Conservation (phyloP, 2,329 filamentous ascomycete species). For the Microcyclosporella mali region DNA sequence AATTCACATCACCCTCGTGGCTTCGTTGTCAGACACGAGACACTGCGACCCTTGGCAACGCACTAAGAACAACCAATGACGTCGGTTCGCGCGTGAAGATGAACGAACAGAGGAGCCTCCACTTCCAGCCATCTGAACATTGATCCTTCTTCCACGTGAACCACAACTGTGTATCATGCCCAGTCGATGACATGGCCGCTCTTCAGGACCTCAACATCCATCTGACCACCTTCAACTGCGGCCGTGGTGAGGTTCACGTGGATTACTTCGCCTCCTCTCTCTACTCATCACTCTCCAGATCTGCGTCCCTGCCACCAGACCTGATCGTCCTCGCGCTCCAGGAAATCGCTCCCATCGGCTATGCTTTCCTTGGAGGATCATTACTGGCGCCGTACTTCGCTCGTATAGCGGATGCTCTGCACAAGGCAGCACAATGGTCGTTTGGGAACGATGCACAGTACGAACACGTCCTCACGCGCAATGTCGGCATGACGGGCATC, state of each 20-base stretch:
- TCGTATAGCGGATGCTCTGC: slow-evolving; percentile 62
- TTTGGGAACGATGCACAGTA: slow-evolving; percentile 60
- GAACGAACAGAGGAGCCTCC: too few relatives aligned
- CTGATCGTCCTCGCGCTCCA: slow-evolving; percentile 67
- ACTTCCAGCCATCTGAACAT: too few relatives aligned
- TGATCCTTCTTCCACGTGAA: too few relatives aligned
- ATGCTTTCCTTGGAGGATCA: slow-evolving; percentile 78
- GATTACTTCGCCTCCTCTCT: slow-evolving; percentile 62
- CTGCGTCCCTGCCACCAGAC: slow-evolving; percentile 53
- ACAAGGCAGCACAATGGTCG: slow-evolving; percentile 35
- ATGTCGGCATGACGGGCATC: slow-evolving; percentile 83
- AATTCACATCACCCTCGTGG: too few relatives aligned
- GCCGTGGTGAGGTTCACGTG: slow-evolving; percentile 62
- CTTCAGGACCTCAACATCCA: slow-evolving; percentile 57
- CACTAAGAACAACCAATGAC: too few relatives aligned
- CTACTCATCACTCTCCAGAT: slow-evolving; percentile 36
- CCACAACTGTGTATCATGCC: not conserved
- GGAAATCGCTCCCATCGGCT: slow-evolving; percentile 78
- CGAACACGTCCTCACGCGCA: slow-evolving; percentile 62
- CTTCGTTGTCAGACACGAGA: too few relatives aligned
- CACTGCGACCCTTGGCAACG: too few relatives aligned
- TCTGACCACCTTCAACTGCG: slow-evolving; percentile 86
- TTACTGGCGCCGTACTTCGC: slow-evolving; percentile 71
- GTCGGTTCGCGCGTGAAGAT: too few relatives aligned
- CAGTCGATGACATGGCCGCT: not conserved